These are phyloP conservation scores for Xylaria sp. DNA, from an alignment of 2,329 filamentous ascomycete genomes.

Conservation along the genomic window DNA sequence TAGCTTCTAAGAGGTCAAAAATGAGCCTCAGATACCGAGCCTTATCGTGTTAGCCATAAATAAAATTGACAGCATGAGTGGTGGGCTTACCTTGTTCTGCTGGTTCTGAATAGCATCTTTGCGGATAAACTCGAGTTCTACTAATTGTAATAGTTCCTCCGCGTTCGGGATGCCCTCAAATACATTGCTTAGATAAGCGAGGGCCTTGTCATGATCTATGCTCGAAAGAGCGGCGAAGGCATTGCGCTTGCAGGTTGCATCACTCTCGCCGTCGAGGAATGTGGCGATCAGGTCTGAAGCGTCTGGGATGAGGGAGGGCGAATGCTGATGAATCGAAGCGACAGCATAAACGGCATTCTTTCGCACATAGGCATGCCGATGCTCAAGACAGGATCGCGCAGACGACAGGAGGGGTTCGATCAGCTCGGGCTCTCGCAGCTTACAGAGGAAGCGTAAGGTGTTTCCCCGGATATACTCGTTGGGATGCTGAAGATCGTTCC, in stretches of 20 bases:
- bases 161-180: slow-evolving; percentile 95
- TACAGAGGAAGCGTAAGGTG: slow-evolving; percentile 97
- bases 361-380: slow-evolving; percentile 95
- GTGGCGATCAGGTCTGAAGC: slow-evolving; percentile 89
- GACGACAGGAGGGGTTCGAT: slow-evolving; percentile 96
- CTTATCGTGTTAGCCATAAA: slow-evolving; percentile 53
- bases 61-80: background rate
- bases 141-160: slow-evolving; percentile 91
- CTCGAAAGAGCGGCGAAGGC: slow-evolving; percentile 90
- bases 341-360: slow-evolving; percentile 98
- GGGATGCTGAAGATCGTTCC: slow-evolving; percentile 94
- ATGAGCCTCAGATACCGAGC: slow-evolving; percentile 93
- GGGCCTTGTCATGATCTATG: slow-evolving; percentile 92
- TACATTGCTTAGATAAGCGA: slow-evolving; percentile 86
- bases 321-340: slow-evolving; percentile 90
- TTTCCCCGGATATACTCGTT: slow-evolving; percentile 99
- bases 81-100: slow-evolving; percentile 80
- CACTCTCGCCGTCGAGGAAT: slow-evolving; percentile 90
- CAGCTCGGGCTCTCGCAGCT: slow-evolving; percentile 93
- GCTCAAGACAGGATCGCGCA: slow-evolving; percentile 89
- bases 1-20: slow-evolving; percentile 94
- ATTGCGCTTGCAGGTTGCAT: slow-evolving; percentile 97
- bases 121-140: slow-evolving; percentile 95
- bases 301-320: slow-evolving; percentile 91
- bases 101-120: slow-evolving; percentile 96